Base-by-base conservation (phyloP, 805 yeast genomes). In the Maudiozyma serrabonitensis region DNA sequence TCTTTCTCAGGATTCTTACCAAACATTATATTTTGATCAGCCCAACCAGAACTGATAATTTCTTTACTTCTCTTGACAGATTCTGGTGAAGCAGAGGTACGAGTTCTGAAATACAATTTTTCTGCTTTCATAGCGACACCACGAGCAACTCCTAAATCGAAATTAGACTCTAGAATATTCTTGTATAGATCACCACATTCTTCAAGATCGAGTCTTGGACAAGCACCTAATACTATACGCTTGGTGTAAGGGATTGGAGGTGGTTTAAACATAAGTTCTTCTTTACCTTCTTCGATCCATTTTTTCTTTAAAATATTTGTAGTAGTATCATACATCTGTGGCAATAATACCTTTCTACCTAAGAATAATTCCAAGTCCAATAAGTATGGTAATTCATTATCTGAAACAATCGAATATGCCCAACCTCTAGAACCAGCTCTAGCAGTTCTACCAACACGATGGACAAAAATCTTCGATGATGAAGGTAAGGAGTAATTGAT, bases 401-500 rank as follows among this genome's bases (percentile, higher is more conserved):
- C 95, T 50, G 81, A 75, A 7, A 90, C 84, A 52, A 93, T 79
- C 2, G 96, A 84, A 65, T 87, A 93, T 0, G 99, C 99, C 95
- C 97, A 89, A 63, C 99, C 99, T 58, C 78, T 81, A 64, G 88
- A 84, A 64, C 99, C 99, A 8, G 99, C 99, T 76, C 99, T 85
- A 11, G 99, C 99, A 43, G 99, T 93, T 76, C 99, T 83, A 67
- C 99, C 99, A 44, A 93, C 98, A 70, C 99, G 81, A 69, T 93
- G 99, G 49, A 93, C 79, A 68, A 93, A 93, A 51, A 91, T 85
- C 68, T 95, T 93, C 4, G 97, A 88, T 1, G 95, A 83, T 1
- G 88, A 84, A 11, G 98, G 98, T 52, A 93, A 74, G 1, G 96
- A 81, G 67, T 79, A 93, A 66, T 93, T 93, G 57, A 93, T 77